Evolutionary conservation across 768 basidiomycete species (phyloP), one percentile per base, ranked within the genome.

Genomic region (Austroboletus eburneus): DNA sequence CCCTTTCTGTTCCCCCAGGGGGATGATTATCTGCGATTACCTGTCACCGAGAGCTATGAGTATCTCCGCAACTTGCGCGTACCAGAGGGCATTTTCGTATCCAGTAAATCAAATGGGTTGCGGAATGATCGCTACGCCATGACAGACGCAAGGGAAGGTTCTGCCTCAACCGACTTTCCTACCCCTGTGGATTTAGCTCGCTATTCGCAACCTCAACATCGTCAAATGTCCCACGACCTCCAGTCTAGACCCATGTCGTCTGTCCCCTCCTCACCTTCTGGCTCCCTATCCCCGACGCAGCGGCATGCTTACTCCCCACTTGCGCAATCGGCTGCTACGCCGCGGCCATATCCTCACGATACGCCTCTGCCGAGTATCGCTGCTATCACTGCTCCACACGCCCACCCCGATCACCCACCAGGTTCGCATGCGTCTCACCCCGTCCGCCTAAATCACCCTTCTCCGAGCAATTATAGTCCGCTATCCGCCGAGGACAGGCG

Each of bases 21-120:
- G 12, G 77, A 78, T 51, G 85, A 87, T 61, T 87, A 85, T 57
- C 69, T 73, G 9, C 75, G 76, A 29, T 72, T 91, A 22, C 87
- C 88, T 16, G 78, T 85, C 24, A 73, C 89, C 41, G 85, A 88
- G 49, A 75, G 79, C 57, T 89, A 87, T 54, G 79, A 86, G 27
- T 83, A 87, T 59, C 76, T 91, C 48, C 79, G 81, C 46, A 73
- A 68, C 49, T 72, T 91, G 46, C 75, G 74, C 17, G 79, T 86
- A 23, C 86, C 87, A 4, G 76, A 76, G 46, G 83, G 84, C 3
- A 68, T 89, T n/a, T 89, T 85, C 59, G 71, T 78, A 35, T 87
- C 84, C 50, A 84, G 80, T 58, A 87, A 86, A 66, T 64, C 76
- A 38, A 67, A 52, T 14, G 72, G 67, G 3, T 36, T 61, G 9